phyloP scores from a whole-genome alignment of 805 yeast species.

The Candida rishiriensis region DNA sequence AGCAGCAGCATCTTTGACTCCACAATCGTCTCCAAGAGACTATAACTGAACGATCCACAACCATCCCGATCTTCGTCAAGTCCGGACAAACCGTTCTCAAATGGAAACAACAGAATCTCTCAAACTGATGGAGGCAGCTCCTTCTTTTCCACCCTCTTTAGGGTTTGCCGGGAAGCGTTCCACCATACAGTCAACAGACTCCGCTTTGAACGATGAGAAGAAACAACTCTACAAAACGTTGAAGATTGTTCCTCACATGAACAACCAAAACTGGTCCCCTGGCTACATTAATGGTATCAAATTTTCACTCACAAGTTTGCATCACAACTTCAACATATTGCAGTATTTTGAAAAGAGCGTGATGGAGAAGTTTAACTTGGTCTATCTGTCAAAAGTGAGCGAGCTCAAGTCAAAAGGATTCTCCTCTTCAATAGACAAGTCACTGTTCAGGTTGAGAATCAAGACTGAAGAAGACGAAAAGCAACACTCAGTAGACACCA shows the following conservation, averaged over 20 bases:
- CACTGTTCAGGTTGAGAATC: neutral
- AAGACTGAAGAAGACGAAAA: neutral
- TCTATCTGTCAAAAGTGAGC: constrained; percentile 1
- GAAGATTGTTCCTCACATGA: constrained; percentile 5
- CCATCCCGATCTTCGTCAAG: no score
- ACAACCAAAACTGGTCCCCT: constrained; percentile 14
- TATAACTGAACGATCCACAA: no score
- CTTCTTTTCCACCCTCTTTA: no score
- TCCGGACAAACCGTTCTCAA: no score
- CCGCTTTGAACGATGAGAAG: neutral
- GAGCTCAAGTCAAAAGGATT: constrained; percentile 2
- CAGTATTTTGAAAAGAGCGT: constrained; percentile 5
- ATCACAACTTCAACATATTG: constrained; percentile 4
- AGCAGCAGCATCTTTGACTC: no score
- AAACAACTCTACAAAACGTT: neutral
- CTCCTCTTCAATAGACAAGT: constrained; percentile 1
- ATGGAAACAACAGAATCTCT: no score
- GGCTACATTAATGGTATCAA: constrained; percentile 9
- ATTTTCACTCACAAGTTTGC: constrained; percentile 4
- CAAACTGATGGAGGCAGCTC: no score
- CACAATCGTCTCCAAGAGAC: no score
- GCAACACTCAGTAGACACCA: neutral
- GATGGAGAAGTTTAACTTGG: constrained; percentile 1
- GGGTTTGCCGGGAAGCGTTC: no score
- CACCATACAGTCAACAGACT: no score